Base-by-base conservation (phyloP, 2,329 filamentous ascomycete genomes). In the Cladophialophora chaetospira region DNA sequence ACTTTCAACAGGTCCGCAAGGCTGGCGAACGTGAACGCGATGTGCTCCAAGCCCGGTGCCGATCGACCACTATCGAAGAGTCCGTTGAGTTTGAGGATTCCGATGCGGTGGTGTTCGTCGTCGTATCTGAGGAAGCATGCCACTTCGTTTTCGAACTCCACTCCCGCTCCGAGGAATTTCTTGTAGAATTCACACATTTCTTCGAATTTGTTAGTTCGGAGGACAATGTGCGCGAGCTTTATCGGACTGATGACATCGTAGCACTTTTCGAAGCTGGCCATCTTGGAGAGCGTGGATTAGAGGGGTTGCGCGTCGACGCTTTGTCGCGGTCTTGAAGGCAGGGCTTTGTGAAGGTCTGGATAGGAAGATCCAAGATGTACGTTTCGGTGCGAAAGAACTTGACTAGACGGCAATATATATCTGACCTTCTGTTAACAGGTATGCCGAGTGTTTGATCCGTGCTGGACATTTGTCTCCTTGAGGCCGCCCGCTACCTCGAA, bases 61-160 rank as follows among this genome's bases (percentile, higher is more conserved):
- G 31, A 23, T 2, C 11, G 17, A 5, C 42, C 21, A 26, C 5
- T 17, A 28, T 45, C 25, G n/a, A 13, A 4, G 15, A 35, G 38
- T 15, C 17, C 21, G 25, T 29, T 26, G 19, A 33, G 28, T 31
- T n/a, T 33, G 15, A 19, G 50, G 19, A 53, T 45, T 8, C 38
- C 50, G 15, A 53, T 25, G 17, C 50, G 50, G 50, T 53, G 50
- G 29, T 53, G 50, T 19, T 53, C 50, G 25, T 53, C 50, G 28
- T 53, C 50, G 38, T 53, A 53, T 21, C 26, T n/a, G 3, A 53
- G 28, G 28, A 53, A 53, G 10, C 38, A 42, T 11, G 42, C 35
- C 17, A 6, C 8, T 19, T 51, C 35, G 13, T 42, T 42, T 15
- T 38, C 31, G 15, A 51, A 51, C 13, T 36, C 48, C 5, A 51